These are phyloP conservation scores for Phaseolus lunatus DNA, from an alignment of 306 rosid species.

Conservation along the genomic window DNA sequence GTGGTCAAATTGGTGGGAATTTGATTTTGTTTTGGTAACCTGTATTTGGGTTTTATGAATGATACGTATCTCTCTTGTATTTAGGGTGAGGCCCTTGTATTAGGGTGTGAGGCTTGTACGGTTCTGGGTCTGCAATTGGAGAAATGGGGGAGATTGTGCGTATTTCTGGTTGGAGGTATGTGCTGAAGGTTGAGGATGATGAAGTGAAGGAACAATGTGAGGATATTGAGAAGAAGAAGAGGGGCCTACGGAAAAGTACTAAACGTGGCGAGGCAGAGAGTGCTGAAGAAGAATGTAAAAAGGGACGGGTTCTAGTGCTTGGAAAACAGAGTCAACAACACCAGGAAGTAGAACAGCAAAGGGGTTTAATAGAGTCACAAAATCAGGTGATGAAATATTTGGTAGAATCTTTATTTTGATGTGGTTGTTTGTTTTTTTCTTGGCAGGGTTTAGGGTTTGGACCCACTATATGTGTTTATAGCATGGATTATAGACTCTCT, in stretches of 20 bases:
- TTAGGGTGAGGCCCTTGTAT: too few species aligned
- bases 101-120: too few species aligned
- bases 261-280: background rate
- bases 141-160: constrained; percentile 38
- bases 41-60: too few species aligned
- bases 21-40: too few species aligned
- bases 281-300: constrained; percentile 28
- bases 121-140: constrained; percentile 47
- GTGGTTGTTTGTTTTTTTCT: background rate
- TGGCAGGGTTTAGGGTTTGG: background rate
- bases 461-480: too few species aligned
- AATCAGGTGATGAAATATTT: constrained; percentile 39
- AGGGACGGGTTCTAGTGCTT: background rate
- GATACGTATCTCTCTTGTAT: too few species aligned
- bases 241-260: background rate
- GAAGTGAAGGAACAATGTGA: background rate
- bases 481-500: too few species aligned
- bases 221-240: constrained; percentile 32
- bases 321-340: constrained; percentile 11
- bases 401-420: background rate
- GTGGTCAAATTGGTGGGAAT: too few species aligned
- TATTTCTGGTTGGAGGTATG: constrained; percentile 35
- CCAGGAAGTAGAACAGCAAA: background rate
- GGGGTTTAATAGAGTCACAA: background rate
- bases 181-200: constrained; percentile 7